Evolutionary conservation across 2,329 filamentous ascomycete genomes (phyloP).

Genomic region (Tolypocladium amazonense): DNA sequence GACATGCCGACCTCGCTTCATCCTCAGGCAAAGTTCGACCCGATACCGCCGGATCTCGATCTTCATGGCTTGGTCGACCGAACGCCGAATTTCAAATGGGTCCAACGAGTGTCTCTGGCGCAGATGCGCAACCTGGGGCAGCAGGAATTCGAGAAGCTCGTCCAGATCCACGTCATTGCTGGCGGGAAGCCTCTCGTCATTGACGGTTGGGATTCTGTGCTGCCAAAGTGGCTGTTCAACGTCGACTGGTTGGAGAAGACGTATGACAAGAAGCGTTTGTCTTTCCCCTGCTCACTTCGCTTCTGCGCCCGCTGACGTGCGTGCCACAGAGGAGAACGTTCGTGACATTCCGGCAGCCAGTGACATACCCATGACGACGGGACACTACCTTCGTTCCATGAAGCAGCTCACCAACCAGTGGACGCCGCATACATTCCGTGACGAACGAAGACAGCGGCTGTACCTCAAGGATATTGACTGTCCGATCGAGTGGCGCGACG

Average conservation of each 20-base stretch:
- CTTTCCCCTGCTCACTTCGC: background rate
- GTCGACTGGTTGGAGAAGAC: conserved; percentile 69
- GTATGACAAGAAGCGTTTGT: conserved; percentile 66
- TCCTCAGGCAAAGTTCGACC: conserved; percentile 83
- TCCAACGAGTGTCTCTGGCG: conserved; percentile 65
- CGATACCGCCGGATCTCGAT: conserved; percentile 78
- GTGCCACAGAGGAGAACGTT: conserved; percentile 61
- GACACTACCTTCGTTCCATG: conserved; percentile 87
- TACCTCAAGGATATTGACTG: conserved; percentile 98
- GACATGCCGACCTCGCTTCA: conserved; percentile 66
- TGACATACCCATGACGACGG: conserved; percentile 75
- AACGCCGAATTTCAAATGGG: conserved; percentile 79
- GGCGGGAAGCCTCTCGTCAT: conserved; percentile 84
- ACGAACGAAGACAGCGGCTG: conserved; percentile 71
- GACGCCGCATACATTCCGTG: conserved; percentile 62
- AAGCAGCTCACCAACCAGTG: conserved; percentile 75
- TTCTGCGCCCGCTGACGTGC: conserved; percentile 8
- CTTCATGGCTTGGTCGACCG: conserved; percentile 64
- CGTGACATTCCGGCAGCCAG: conserved; percentile 65
- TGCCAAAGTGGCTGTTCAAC: conserved; percentile 72
- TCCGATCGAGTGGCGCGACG: conserved; percentile 74
- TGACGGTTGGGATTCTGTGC: conserved; percentile 69
- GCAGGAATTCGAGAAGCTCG: conserved; percentile 74
- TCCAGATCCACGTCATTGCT: conserved; percentile 71
- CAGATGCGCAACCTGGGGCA: conserved; percentile 69